These are phyloP conservation scores for Aspergillus sp. DNA, from an alignment of 2,329 filamentous ascomycete species.

Conservation along the genomic window DNA sequence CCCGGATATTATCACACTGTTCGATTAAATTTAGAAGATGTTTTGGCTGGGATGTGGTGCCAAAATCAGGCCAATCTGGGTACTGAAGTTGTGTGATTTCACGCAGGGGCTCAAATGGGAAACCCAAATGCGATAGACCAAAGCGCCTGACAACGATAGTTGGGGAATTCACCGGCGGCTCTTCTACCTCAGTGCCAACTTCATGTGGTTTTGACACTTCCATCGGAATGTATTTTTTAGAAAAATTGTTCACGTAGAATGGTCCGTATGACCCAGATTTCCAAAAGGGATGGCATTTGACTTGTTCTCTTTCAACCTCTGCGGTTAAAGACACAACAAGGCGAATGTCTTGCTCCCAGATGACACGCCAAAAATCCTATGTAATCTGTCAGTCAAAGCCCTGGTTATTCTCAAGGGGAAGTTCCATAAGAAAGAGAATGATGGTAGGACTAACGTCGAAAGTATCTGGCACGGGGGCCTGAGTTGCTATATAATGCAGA, in stretches of 20 bases:
- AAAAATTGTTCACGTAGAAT: conserved; percentile 72
- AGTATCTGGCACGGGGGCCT: conserved; percentile 88
- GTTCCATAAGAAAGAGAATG: background rate
- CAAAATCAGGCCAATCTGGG: conserved; percentile 96
- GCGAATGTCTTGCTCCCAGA: conserved; percentile 95
- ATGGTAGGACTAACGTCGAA: conserved; percentile 68
- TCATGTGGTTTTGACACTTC: conserved; percentile 58
- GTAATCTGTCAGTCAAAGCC: conserved; percentile 4
- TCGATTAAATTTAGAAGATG: conserved; percentile 90
- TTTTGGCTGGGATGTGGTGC: conserved; percentile 81
- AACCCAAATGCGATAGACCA: conserved; percentile 70
- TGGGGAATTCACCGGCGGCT: conserved; percentile 42
- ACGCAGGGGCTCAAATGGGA: conserved; percentile 81
- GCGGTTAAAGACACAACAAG: conserved; percentile 97
- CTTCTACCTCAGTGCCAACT: conserved; percentile 30
- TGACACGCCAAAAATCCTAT: conserved; percentile 94
- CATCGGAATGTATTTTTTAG: conserved; percentile 78
- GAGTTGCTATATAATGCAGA: conserved; percentile 92
- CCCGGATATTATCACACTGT: conserved; percentile 70
- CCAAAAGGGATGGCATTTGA: conserved; percentile 97
- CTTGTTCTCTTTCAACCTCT: conserved; percentile 85
- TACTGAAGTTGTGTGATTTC: conserved; percentile 96
- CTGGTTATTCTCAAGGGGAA: background rate
- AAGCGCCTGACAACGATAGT: conserved; percentile 86
- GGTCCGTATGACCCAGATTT: conserved; percentile 73